Evolutionary conservation across 768 basidiomycete genomes (phyloP).

Genomic region (Ramaria rubella): DNA sequence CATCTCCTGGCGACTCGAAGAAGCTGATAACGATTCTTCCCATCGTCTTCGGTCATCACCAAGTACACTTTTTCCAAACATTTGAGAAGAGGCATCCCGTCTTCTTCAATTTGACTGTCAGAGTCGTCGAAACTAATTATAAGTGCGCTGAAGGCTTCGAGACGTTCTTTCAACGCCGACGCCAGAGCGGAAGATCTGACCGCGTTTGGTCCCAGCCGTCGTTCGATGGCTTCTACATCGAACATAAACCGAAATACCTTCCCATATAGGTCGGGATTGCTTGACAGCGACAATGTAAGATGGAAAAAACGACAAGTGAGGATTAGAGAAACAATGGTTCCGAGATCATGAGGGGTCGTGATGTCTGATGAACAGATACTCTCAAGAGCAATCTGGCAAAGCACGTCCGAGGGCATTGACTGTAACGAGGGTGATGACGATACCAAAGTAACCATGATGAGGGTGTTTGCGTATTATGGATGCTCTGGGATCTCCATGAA

Average conservation of each 20-base stretch:
- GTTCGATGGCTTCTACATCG: not conserved
- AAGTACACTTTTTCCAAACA: not conserved
- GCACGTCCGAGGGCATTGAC: conserved; percentile 2
- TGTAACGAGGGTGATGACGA: not conserved
- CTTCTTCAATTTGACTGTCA: not conserved
- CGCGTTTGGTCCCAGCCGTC: not conserved
- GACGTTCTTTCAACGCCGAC: not conserved
- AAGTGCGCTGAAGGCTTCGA: not conserved
- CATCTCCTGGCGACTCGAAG: not conserved
- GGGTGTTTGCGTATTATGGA: not conserved
- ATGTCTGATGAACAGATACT: not conserved
- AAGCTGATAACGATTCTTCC: not conserved
- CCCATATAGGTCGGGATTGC: not conserved
- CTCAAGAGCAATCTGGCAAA: not conserved
- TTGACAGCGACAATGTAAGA: not conserved
- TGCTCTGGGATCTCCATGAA: too few relatives aligned
- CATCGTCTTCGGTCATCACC: conserved; percentile 3
- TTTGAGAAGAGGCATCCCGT: too few relatives aligned
- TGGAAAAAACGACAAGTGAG: not conserved
- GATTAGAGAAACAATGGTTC: not conserved
- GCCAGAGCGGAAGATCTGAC: not conserved
- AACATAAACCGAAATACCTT: not conserved
- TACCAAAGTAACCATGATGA: not conserved
- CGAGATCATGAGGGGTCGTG: not conserved
- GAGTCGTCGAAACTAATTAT: not conserved